Conservation (phyloP, 78 protist genomes). For the Mantamonas sphyraenae region DNA sequence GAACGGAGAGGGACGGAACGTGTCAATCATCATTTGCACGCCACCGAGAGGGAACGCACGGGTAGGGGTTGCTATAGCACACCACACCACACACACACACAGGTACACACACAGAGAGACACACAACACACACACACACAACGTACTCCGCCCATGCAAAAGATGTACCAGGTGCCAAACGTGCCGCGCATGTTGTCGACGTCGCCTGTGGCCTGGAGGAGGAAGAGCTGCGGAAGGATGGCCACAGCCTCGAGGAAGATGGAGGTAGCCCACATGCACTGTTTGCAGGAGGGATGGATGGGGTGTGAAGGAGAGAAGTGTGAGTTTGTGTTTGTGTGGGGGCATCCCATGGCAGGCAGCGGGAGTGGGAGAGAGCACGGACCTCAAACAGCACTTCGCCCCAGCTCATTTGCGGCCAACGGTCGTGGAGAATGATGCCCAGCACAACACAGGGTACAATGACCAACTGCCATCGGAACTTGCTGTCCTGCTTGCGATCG, state of each 20-base stretch:
- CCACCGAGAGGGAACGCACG: constrained; percentile 40
- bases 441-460: constrained; percentile 50
- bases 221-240: constrained; percentile 90
- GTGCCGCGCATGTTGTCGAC: constrained; percentile 65
- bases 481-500: constrained; percentile 63
- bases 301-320: not conserved
- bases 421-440: constrained; percentile 45
- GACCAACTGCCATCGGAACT: constrained; percentile 46
- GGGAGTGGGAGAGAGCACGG: not conserved
- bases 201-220: constrained; percentile 70
- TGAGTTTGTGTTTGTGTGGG: not conserved
- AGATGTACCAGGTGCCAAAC: constrained; percentile 80
- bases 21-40: no score
- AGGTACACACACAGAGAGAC: not conserved
- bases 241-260: constrained; percentile 93
- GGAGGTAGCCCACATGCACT: constrained; percentile 88
- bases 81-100: no score
- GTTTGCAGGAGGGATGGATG: not conserved
- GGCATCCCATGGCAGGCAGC: not conserved
- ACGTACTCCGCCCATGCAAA: constrained; percentile 28
- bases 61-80: not conserved
- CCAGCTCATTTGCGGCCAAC: not conserved
- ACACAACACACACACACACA: not conserved
- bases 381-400: not conserved
- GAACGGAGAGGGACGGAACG: no score